Conservation (phyloP, 371 early-diverging fungal genomes). For the Blakeslea trispora region DNA sequence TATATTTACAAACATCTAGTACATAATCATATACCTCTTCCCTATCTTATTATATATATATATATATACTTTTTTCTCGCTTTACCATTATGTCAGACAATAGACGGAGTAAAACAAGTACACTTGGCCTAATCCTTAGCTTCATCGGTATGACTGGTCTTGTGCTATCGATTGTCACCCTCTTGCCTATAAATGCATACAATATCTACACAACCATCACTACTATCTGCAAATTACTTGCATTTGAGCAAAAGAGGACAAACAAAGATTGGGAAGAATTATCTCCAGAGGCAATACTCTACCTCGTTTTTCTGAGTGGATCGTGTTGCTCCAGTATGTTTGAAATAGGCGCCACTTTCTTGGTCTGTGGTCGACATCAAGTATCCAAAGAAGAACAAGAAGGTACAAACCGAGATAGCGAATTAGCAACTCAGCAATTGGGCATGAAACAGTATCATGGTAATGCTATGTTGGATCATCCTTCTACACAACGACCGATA, state of each 20-base stretch:
- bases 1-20: slow-evolving; percentile 10
- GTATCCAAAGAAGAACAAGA: slow-evolving; percentile 1
- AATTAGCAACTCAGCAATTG: slow-evolving; percentile 1
- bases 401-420: slow-evolving; percentile 3
- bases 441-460: not conserved
- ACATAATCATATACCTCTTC: not conserved
- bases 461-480: no score
- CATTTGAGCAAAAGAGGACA: slow-evolving; percentile 14
- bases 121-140: slow-evolving; percentile 21
- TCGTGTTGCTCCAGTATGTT: slow-evolving; percentile 14
- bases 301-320: slow-evolving; percentile 16
- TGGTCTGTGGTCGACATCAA: slow-evolving; percentile 14
- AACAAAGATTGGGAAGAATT: slow-evolving; percentile 9
- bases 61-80: not conserved
- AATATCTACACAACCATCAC: slow-evolving; percentile 16
- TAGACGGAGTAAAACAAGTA: not conserved
- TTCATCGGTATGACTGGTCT: slow-evolving; percentile 30
- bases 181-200: slow-evolving; percentile 27
- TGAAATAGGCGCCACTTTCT: slow-evolving; percentile 12
- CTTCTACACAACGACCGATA: not conserved
- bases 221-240: slow-evolving; percentile 12
- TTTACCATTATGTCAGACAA: not conserved
- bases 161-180: slow-evolving; percentile 22
- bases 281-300: slow-evolving; percentile 11
- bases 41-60: no score